Evolutionary conservation across 1,139 yeast species (phyloP), one percentile per base, ranked within the genome.

Genomic region (Candida mesenterica): DNA sequence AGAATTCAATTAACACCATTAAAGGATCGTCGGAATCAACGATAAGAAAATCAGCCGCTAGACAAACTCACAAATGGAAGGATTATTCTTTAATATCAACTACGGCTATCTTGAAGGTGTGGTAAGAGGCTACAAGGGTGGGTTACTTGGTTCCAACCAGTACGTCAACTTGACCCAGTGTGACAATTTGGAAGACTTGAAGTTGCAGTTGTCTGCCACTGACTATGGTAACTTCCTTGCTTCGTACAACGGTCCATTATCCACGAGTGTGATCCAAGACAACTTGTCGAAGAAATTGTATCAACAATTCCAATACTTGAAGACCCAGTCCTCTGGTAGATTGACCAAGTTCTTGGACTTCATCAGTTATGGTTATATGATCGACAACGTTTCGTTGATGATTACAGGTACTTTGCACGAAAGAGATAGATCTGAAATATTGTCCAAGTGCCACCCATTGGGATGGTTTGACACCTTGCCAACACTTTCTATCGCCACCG

Each of bases 381-480:
- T 94, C 57, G 98, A 94, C 65, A 94, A 94, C 59, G 96, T 92
- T 30, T 87, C 94, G 19, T 72, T 94, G 53, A 85, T 94, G 83
- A 90, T 94, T 53, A 90, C 97, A 1, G 99, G 99, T 24, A 89
- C 98, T 0, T 77, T 92, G 43, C 98, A 94, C 57, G 96, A 90
- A 54, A 78, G 97, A 54, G 96, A 94, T 60, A 79, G 86, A 56
- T 67, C 79, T 32, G 98, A 92, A 53, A 82, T 92, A 40, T 73
- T 92, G 53, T 78, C 79, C 41, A 82, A 96, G 57, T 88, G 97
- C 59, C 96, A 92, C 57, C 98, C 98, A 1, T 71, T 94, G 48
- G 99, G 99, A 29, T 89, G 97, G 96, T 94, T 94, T 57, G 98
- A 92, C 52, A 92, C 97, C 3, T 76, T 94, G 49, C 98, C 98